Base-by-base conservation (phyloP, 495 filamentous ascomycete species). In the Trichoderma gamsii region DNA sequence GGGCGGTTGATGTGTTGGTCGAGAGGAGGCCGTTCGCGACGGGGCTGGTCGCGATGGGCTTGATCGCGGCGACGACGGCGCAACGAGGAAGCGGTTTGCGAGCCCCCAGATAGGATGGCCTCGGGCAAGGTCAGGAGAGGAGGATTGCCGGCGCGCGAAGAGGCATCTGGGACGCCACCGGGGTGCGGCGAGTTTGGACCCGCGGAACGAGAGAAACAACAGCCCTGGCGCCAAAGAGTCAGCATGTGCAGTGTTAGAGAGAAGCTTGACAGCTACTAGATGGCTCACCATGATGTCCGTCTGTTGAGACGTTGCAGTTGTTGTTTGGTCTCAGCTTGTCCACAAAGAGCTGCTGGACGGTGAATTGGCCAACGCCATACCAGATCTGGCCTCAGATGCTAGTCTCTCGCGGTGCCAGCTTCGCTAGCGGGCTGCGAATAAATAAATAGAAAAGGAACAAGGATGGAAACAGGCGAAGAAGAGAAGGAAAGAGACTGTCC, bases 1-100 rank as follows among this genome's bases (percentile, higher is more conserved):
- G 81, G 81, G 67, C 80, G 81, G 70, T 84, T 81, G 71, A 83
- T 82, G 65, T 83, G 82, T 63, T 81, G 79, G 43, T 76, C 76
- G 0, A 79, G 71, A 16, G 74, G 73, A 5, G 64, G 65, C 9
- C 52, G 65, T 21, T 66, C 66, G 18, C 63, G 70, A 38, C 35
- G 35, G 35, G 35, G 35, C 7, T 38, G 35, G 0, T 38, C 35
- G 35, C 35, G 35, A 5, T 38, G 35, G 5, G 35, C 8, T 5
- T 38, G 35, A 38, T 38, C 35, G 13, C 69, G 69, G 61, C 64
- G 63, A 49, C 71, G 72, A n/a, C 61, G 71, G 64, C 64, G 69
- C 18, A 68, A 4, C 49, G 21, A 70, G 63, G 69, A 67, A 59
- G 21, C 70, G 68, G 66, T 65, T 71, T 29, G 69, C 66, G 12